Evolutionary conservation across 2,329 filamentous ascomycete species (phyloP), one percentile per base, ranked within the genome.

Genomic region (Microsporum ferrugineum): DNA sequence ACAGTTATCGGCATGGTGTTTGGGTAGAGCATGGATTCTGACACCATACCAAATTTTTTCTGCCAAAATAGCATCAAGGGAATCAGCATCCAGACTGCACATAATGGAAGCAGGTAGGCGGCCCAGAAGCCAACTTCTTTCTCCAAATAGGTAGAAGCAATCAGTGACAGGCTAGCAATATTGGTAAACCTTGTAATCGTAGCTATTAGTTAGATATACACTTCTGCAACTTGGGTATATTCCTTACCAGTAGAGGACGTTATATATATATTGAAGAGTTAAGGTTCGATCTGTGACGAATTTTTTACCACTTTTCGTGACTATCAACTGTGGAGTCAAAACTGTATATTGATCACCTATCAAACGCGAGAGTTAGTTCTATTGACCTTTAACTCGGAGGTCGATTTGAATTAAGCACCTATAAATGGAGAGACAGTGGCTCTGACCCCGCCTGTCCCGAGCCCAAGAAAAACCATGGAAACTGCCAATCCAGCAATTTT

Each of bases 121-220:
- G 77, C 76, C 78, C 84, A 78, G 68, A 87, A 88, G 1, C 80
- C 82, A 61, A 81, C 72, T 63, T 83, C 78, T 61, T 80, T 77
- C 69, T 88, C 86, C 71, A 87, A 77, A 66, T 81, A 82, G 1
- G 80, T 81, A 0, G 82, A 86, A 5, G 79, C 80, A 64, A 87
- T 79, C 49, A 80, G 75, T 0, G 80, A 85, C 3, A 88, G 75
- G 2, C 82, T 80, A 7, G 84, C 86, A 6, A 88, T 68, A 70
- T 88, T 88, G 67, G 23, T 59, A 62, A 61, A 65, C 59, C 38
- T 65, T 60, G 45, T 63, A 62, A 34, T 68, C 66, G 41, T 14
- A 17, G 2, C 5, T 12, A 31, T 55, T 17, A 34, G 34, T 12
- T 41, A 10, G 17, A 57, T 31, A 14, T 27, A 49, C 60, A 61